These are phyloP conservation scores for Agaricales sp. DNA, from an alignment of 1,284 basidiomycete genomes.

Conservation along the genomic window DNA sequence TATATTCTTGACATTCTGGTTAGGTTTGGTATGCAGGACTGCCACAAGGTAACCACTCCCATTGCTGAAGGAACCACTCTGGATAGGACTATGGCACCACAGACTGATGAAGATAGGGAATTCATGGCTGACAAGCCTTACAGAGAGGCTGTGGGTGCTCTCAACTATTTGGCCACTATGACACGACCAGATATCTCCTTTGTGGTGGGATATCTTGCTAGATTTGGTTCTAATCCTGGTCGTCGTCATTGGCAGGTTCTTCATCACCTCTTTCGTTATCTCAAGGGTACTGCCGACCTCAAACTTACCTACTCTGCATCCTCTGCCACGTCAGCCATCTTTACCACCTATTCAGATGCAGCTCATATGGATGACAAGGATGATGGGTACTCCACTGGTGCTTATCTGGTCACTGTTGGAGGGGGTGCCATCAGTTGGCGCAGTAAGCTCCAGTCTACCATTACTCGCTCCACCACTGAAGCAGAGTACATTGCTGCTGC, in stretches of 20 bases:
- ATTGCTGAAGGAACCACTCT: conserved; percentile 17
- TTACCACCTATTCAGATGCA: too few species aligned
- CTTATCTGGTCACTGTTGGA: too few species aligned
- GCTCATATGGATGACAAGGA: too few species aligned
- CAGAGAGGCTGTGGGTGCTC: conserved; percentile 19
- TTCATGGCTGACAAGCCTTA: conserved; percentile 18
- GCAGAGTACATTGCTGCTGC: too few species aligned
- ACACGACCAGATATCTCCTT: conserved; percentile 28
- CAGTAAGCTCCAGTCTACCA: too few species aligned
- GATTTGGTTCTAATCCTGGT: conserved; percentile 21
- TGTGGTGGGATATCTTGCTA: conserved; percentile 18
- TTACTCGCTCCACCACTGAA: too few species aligned
- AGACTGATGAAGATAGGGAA: conserved; percentile 11
- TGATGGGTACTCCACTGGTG: too few species aligned
- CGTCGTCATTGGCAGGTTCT: conserved; percentile 21
- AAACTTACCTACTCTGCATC: conserved; percentile 15
- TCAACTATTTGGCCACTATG: too few species aligned
- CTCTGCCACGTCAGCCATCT: too few species aligned
- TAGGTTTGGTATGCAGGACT: conserved; percentile 19
- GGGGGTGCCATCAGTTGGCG: too few species aligned
- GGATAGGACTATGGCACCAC: conserved; percentile 11
- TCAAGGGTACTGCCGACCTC: conserved; percentile 18
- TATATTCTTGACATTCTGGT: conserved; percentile 24
- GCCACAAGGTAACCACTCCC: conserved; percentile 21
- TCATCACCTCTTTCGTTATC: conserved; percentile 23